phyloP scores from a whole-genome alignment of 2,329 filamentous ascomycete genomes.

The Aureobasidium lini region DNA sequence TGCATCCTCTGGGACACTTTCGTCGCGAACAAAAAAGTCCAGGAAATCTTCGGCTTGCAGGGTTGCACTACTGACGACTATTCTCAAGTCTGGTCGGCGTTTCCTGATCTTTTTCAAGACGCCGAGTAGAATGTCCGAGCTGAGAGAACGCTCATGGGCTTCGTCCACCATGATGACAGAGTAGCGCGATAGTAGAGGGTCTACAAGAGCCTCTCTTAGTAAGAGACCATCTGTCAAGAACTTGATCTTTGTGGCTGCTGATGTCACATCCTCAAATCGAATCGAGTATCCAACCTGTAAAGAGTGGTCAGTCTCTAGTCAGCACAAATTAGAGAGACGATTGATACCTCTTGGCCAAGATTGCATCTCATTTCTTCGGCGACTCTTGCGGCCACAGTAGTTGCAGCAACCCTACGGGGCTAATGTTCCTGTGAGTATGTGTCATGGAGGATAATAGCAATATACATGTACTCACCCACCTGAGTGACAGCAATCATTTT shows the following conservation, averaged over 20 bases:
- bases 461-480: constrained; percentile 46
- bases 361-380: constrained; percentile 84
- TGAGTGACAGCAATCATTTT: constrained; percentile 85
- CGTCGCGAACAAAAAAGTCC: constrained; percentile 59
- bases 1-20: constrained; percentile 9
- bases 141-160: constrained; percentile 87
- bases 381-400: constrained; percentile 78
- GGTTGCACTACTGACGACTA: constrained; percentile 90
- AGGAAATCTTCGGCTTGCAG: constrained; percentile 83
- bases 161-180: constrained; percentile 98
- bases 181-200: constrained; percentile 83
- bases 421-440: constrained; percentile 37
- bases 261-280: constrained; percentile 84
- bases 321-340: neutral
- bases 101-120: constrained; percentile 84
- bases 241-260: constrained; percentile 77
- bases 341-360: constrained; percentile 64
- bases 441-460: constrained; percentile 17
- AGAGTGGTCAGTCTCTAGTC: neutral
- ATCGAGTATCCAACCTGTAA: constrained; percentile 70
- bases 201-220: constrained; percentile 83
- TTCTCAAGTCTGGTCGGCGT: constrained; percentile 70
- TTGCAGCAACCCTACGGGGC: constrained; percentile 85
- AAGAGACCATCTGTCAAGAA: constrained; percentile 92
- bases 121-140: constrained; percentile 83